Conservation (phyloP, 2,329 filamentous ascomycete genomes). For the Scortechinia acanthostroma region DNA sequence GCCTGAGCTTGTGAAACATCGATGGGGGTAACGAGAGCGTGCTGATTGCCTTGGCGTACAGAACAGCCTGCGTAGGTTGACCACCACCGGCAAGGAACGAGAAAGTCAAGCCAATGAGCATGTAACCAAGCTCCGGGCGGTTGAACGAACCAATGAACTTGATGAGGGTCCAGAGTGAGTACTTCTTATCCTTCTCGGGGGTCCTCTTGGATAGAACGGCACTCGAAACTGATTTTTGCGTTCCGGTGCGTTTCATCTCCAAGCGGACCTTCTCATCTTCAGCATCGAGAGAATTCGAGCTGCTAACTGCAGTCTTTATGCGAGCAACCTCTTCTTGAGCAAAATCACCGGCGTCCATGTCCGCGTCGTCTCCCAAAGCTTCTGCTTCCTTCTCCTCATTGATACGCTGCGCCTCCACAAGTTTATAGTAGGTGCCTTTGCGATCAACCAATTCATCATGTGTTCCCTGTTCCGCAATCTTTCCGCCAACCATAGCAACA, state of each 20-base stretch:
- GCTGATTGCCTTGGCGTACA: slow-evolving; percentile 84
- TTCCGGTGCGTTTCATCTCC: slow-evolving; percentile 45
- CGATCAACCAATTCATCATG: slow-evolving; percentile 72
- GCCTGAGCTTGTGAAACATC: slow-evolving; percentile 48
- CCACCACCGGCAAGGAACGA: slow-evolving; percentile 73
- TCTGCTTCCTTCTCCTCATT: slow-evolving; percentile 23
- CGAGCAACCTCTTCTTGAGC: slow-evolving; percentile 16
- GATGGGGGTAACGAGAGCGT: slow-evolving; percentile 48
- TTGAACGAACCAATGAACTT: slow-evolving; percentile 79
- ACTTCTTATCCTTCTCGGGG: slow-evolving; percentile 42
- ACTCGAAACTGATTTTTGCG: slow-evolving; percentile 58
- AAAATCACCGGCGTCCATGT: slow-evolving; percentile 13
- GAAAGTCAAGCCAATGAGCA: slow-evolving; percentile 69
- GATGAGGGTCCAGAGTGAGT: slow-evolving; percentile 70
- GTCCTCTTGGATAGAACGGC: slow-evolving; percentile 44
- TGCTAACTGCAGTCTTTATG: slow-evolving; percentile 11
- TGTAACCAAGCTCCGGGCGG: slow-evolving; percentile 59
- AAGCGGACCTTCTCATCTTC: slow-evolving; percentile 50
- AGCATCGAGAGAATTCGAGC: slow-evolving; percentile 37
- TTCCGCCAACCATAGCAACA: slow-evolving; percentile 78
- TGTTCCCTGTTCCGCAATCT: slow-evolving; percentile 86
- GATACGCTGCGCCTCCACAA: slow-evolving; percentile 85
- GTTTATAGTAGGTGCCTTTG: slow-evolving; percentile 70
- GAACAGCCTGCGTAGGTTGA: slow-evolving; percentile 70
- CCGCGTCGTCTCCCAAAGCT: slow-evolving; percentile 14